Evolutionary conservation across 495 filamentous ascomycete genomes (phyloP).

Genomic region (Pyronema omphalodes): DNA sequence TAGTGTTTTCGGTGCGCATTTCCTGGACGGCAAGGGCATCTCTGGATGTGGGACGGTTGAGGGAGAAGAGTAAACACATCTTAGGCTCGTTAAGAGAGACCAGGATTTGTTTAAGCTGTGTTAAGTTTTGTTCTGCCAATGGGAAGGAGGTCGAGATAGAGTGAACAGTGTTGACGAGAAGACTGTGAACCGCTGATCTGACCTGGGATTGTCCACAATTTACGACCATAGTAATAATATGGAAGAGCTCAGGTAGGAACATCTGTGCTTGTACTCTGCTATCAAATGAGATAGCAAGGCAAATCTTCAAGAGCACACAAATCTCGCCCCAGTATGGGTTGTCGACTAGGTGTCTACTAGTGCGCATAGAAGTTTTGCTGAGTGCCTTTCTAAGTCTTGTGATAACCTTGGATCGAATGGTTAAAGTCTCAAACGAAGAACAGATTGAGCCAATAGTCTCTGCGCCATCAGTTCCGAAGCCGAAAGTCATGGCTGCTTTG

Average conservation of each 20-base stretch:
- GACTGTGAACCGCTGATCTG: conserved; percentile 36
- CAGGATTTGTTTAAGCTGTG: conserved; percentile 35
- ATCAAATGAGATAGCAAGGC: conserved; percentile 45
- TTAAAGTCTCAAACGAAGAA: conserved; percentile 40
- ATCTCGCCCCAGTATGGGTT: conserved; percentile 47
- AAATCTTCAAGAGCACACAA: conserved; percentile 43
- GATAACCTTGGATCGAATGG: conserved; percentile 41
- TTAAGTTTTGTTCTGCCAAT: conserved; percentile 35
- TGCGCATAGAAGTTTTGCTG: conserved; percentile 42
- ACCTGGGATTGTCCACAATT: conserved; percentile 40
- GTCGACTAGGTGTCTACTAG: conserved; percentile 41
- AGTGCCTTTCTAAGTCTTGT: conserved; percentile 42
- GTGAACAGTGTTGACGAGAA: conserved; percentile 45
- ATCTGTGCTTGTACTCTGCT: conserved; percentile 43
- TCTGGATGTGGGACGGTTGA: conserved; percentile 23
- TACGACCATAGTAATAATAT: conserved; percentile 47
- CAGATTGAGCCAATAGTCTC: conserved; percentile 43
- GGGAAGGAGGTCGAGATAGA: conserved; percentile 44
- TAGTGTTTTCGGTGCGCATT: conserved; percentile 17
- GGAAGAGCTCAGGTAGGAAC: conserved; percentile 46
- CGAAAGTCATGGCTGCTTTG: conserved; percentile 38
- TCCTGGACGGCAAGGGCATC: conserved; percentile 23
- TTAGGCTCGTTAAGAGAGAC: conserved; percentile 37
- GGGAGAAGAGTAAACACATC: conserved; percentile 23
- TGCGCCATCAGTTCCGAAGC: conserved; percentile 37